A percentile compares a stretch with the other conserved stretches of the same genome.
These are phyloP conservation scores for Aquanectria penicillioides DNA, from an alignment of 2,329 filamentous ascomycete genomes.

Conservation along the genomic window DNA sequence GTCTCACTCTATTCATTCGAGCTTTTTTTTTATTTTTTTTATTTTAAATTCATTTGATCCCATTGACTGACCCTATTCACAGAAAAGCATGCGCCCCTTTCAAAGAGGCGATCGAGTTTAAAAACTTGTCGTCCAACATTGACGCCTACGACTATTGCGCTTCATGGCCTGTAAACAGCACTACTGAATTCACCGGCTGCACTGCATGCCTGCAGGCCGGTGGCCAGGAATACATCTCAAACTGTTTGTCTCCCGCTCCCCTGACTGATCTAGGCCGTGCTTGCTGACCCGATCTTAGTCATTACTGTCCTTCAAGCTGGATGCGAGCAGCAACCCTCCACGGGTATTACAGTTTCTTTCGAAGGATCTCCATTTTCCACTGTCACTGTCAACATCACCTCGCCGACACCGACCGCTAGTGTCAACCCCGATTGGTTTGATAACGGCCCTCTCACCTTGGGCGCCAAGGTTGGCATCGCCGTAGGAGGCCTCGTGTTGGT, in stretches of 20 bases:
- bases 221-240: conserved; percentile 56
- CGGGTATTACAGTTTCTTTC: conserved; percentile 59
- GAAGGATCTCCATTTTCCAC: conserved; percentile 63
- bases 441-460: conserved; percentile 59
- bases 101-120: conserved; percentile 56
- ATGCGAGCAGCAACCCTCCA: conserved; percentile 61
- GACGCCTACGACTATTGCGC: conserved; percentile 65
- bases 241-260: conserved; percentile 55
- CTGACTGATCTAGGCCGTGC: neutral
- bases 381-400: conserved; percentile 59
- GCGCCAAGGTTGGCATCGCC: conserved; percentile 67
- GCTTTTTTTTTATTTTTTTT: conserved; percentile 41
- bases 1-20: neutral
- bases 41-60: too few species aligned
- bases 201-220: conserved; percentile 55
- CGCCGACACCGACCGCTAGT: conserved; percentile 54
- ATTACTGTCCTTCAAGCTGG: conserved; percentile 64
- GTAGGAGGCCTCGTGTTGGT: conserved; percentile 60
- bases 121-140: conserved; percentile 58
- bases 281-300: conserved; percentile 48
- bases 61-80: conserved; percentile 15
- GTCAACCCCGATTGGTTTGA: conserved; percentile 54
- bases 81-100: conserved; percentile 65
- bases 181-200: conserved; percentile 54
- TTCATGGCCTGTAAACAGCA: conserved; percentile 53